Percentiles rank a stretch among this genome's conserved stretches.
Evolutionary conservation across 106 monocot species (phyloP).

Genomic region (Phalaenopsis equestris): DNA sequence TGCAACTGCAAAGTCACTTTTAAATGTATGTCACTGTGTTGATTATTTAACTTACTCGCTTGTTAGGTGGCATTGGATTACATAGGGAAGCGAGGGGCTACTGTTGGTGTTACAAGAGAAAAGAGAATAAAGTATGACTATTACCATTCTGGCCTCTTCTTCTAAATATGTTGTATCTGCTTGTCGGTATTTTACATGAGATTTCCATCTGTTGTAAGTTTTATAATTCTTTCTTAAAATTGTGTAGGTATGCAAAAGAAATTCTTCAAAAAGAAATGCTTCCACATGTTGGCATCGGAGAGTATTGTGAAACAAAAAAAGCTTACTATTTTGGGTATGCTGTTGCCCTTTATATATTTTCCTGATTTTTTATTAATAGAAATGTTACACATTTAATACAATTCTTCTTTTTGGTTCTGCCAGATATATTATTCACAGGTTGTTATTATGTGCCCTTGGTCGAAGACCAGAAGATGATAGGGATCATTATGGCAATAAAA

Average conservation of each 20-base stretch:
- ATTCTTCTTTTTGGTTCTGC: conserved; percentile 2
- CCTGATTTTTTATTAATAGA: background rate
- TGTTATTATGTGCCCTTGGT: conserved; percentile 87
- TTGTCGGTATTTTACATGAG: background rate
- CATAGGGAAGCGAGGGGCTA: conserved; percentile 93
- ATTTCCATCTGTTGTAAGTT: background rate
- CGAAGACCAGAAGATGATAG: conserved; percentile 97
- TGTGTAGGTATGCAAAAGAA: conserved; percentile 82
- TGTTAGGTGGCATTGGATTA: conserved; percentile 93
- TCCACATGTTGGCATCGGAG: conserved; percentile 97
- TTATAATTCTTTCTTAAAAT: background rate
- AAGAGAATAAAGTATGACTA: conserved; percentile 88
- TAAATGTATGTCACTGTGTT: background rate
- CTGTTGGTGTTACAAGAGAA: conserved; percentile 91
- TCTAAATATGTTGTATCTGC: background rate
- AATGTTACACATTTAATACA: background rate
- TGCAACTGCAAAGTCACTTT: background rate
- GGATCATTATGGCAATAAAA: conserved; percentile 99
- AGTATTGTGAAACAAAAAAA: conserved; percentile 98
- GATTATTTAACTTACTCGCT: background rate
- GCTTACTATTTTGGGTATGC: conserved; percentile 96
- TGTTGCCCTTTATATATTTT: background rate
- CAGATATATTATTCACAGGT: conserved; percentile 95
- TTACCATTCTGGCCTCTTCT: background rate
- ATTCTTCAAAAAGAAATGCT: conserved; percentile 99